Conservation (phyloP, 2,329 filamentous ascomycete species). For the Cercospora zeina region DNA sequence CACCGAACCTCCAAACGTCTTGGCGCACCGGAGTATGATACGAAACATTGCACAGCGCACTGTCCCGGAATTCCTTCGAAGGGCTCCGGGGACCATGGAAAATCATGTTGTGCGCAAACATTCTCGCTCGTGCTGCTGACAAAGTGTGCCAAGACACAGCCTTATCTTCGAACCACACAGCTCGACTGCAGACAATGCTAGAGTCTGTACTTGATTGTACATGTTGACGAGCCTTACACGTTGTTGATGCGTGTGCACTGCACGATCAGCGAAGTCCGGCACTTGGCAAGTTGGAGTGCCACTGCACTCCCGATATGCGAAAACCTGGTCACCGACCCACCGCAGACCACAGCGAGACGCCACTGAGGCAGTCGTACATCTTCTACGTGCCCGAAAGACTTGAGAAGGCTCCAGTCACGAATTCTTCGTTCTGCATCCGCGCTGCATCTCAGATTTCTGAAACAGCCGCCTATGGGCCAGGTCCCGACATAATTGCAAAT, state of each 20-base stretch:
- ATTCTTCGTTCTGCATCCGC: not conserved
- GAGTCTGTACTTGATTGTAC: not conserved
- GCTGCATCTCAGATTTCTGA: constrained; percentile 12
- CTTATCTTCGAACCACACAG: not conserved
- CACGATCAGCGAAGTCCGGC: constrained; percentile 7
- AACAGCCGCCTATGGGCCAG: constrained; percentile 12
- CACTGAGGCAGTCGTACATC: constrained; percentile 6
- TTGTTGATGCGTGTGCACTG: not conserved
- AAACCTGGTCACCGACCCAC: constrained; percentile 5
- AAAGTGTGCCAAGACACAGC: not conserved
- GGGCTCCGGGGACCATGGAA: not conserved
- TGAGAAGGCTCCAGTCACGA: not conserved
- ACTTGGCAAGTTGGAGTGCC: constrained; percentile 7
- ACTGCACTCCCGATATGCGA: constrained; percentile 5
- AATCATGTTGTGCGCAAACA: not conserved
- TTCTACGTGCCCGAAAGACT: not conserved
- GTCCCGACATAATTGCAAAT: constrained; percentile 14
- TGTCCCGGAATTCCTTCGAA: not conserved
- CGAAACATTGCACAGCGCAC: not conserved
- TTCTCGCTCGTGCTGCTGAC: constrained; percentile 1
- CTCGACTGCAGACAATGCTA: not conserved
- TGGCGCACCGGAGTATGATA: not conserved
- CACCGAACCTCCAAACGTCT: not conserved
- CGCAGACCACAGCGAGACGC: constrained; percentile 6
- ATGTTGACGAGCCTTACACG: not conserved